Base-by-base conservation (phyloP, 192 early-diverging fungal genomes). In the Irineochytrium annulatum region DNA sequence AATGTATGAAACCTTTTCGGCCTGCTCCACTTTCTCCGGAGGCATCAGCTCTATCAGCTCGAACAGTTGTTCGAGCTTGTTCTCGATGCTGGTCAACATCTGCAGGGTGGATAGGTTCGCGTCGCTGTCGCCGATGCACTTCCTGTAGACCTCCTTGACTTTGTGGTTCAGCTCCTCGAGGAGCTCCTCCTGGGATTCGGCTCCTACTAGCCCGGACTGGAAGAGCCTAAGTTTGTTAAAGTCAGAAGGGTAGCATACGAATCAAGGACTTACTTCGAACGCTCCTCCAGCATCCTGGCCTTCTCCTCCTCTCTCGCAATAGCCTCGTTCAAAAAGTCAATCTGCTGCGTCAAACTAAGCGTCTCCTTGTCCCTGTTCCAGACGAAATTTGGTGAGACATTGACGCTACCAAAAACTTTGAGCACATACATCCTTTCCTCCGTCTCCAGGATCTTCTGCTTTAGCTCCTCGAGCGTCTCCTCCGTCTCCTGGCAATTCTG, bases 401-500 rank as follows among this genome's bases (percentile, higher is more conserved):
- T 11, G 24, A 13, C 49, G 8, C 6, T 17, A 55, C 5, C 32
- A 55, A 55, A 4, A 55, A 5, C 30, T 13, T 41, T 13, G 33
- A 33, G 13, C 24, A 59, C 60, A 14, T 49, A 77, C 81, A 83
- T 83, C 24, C 67, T 60, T 20, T 58, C 60, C 48, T 71, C 74
- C 14, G 81, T 80, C 52, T 83, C 81, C 22, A 66, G 43, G 43
- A 83, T 83, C 66, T 77, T 74, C 20, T 64, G 62, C 55, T 65
- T 76, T 22, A 83, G 56, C 56, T 81, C 79, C 51, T 81, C 81
- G 8, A 83, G 58, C 24, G 81, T 77, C 53, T 80, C 81, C 46
- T 83, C 81, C 16, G 78, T 81, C 63, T 83, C 81, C 63, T 83
- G 81, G 48, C 76, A 83, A 53, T 77, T 81, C 48, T 83, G 81